These are phyloP conservation scores for Claviceps pazoutovae DNA, from an alignment of 2,329 filamentous ascomycete genomes.

Conservation along the genomic window DNA sequence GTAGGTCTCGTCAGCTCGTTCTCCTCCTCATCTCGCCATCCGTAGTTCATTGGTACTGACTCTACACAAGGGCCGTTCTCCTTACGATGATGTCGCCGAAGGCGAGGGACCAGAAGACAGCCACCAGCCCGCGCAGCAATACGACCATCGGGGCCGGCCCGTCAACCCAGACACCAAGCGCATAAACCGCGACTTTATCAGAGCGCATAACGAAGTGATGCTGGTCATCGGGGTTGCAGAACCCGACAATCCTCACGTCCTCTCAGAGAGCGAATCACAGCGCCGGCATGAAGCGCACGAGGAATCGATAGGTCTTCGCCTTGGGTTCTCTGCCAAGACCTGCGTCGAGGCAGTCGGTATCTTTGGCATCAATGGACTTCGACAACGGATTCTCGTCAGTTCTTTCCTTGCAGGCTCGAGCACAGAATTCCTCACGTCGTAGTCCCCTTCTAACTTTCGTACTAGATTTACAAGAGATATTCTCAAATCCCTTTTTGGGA, in stretches of 20 bases:
- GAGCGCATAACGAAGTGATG: conserved; percentile 51
- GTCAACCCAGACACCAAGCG: conserved; percentile 39
- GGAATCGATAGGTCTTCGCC: conserved; percentile 27
- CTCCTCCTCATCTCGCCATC: background rate
- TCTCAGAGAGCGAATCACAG: conserved; percentile 26
- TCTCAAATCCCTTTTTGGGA: conserved; percentile 34
- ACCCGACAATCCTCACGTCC: conserved; percentile 31
- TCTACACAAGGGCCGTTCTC: conserved; percentile 37
- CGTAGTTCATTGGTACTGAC: conserved; percentile 1
- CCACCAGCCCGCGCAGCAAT: conserved; percentile 31
- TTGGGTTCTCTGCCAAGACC: conserved; percentile 19
- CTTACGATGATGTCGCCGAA: conserved; percentile 42
- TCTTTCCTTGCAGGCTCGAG: background rate
- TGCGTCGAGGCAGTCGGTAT: conserved; percentile 28
- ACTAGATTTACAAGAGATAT: conserved; percentile 37
- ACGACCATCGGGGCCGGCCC: conserved; percentile 41
- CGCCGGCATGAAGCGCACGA: conserved; percentile 33
- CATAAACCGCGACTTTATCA: conserved; percentile 42
- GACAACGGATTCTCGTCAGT: conserved; percentile 39
- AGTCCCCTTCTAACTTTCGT: background rate
- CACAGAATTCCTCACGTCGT: too few relatives aligned
- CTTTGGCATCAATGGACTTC: conserved; percentile 39
- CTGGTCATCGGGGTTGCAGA: conserved; percentile 48
- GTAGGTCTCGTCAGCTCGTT: conserved; percentile 21
- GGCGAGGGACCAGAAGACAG: conserved; percentile 31